A percentile compares a stretch with the other conserved stretches of the same genome.
Conservation (phyloP, 2,329 filamentous ascomycete genomes). For the Domatiomyces globalis region DNA sequence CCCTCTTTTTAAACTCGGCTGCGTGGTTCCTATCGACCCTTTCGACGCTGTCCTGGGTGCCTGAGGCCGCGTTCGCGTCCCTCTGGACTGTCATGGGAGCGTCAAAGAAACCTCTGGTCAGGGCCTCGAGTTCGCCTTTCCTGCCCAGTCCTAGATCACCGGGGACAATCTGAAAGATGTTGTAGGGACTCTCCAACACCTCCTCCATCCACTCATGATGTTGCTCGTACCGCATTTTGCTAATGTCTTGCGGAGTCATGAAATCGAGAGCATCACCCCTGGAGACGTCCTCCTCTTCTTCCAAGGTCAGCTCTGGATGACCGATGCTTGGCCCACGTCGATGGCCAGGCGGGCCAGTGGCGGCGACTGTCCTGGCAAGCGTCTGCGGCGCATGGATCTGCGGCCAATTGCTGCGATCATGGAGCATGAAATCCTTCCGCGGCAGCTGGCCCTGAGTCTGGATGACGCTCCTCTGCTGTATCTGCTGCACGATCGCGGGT, state of each 20-base stretch:
- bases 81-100: conserved; percentile 30
- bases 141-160: conserved; percentile 75
- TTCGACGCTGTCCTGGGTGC: conserved; percentile 33
- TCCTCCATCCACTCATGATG: conserved; percentile 99
- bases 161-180: conserved; percentile 69
- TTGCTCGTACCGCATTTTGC: conserved; percentile 71
- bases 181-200: conserved; percentile 78
- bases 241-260: conserved; percentile 78
- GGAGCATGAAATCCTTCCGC: conserved; percentile 88
- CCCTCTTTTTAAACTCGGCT: conserved; percentile 69
- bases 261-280: conserved; percentile 82
- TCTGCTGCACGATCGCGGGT: conserved; percentile 28
- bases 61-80: conserved; percentile 11
- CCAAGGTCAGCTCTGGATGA: conserved; percentile 39
- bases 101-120: conserved; percentile 79
- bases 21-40: conserved; percentile 62
- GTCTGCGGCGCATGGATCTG: conserved; percentile 53
- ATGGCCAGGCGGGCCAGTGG: conserved; percentile 15
- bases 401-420: conserved; percentile 82
- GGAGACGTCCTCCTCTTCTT: conserved; percentile 82
- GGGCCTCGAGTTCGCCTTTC: conserved; percentile 62
- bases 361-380: conserved; percentile 8
- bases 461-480: conserved; percentile 41
- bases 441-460: conserved; percentile 67
- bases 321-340: conserved; percentile 32